Conservation (phyloP, 2,329 filamentous ascomycete genomes). For the Phaeomoniella chlamydospora region DNA sequence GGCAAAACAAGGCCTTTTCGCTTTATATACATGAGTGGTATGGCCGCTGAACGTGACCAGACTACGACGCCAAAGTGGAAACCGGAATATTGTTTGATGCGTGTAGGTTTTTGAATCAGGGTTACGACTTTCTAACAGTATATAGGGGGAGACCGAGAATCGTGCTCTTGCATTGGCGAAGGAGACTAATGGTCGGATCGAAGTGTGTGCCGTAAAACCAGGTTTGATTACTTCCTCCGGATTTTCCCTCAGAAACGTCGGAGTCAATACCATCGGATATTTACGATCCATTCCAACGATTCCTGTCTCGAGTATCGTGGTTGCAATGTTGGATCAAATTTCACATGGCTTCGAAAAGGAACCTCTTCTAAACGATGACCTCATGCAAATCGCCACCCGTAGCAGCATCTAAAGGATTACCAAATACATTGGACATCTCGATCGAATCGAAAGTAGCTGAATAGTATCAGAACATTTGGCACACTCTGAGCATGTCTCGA, state of each 20-base stretch:
- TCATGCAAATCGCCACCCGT: conserved; percentile 27
- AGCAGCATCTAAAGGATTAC: too few relatives aligned
- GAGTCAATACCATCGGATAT: conserved; percentile 10
- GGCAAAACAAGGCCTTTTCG: conserved; percentile 25
- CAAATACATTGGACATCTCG: too few relatives aligned
- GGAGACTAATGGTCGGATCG: conserved; percentile 21
- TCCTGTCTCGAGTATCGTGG: conserved; percentile 21
- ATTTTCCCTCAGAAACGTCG: conserved; percentile 9
- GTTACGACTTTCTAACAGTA: background rate
- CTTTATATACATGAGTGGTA: conserved; percentile 37
- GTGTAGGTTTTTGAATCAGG: conserved; percentile 22
- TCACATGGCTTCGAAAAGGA: conserved; percentile 33
- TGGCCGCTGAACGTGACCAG: conserved; percentile 27
- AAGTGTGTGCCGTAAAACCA: conserved; percentile 26
- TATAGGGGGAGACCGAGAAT: conserved; percentile 33
- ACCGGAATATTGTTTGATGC: conserved; percentile 28
- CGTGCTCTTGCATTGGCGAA: conserved; percentile 26
- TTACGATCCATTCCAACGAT: conserved; percentile 17
- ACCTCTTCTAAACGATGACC: conserved; percentile 26
- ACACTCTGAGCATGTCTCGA: too few relatives aligned
- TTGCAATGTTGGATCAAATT: conserved; percentile 29
- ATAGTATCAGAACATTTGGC: too few relatives aligned
- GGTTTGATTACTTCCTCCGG: conserved; percentile 25
- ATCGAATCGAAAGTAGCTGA: too few relatives aligned
- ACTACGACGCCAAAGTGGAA: conserved; percentile 18